Evolutionary conservation across 768 basidiomycete genomes (phyloP).

Genomic region (Psilocybe cubensis): DNA sequence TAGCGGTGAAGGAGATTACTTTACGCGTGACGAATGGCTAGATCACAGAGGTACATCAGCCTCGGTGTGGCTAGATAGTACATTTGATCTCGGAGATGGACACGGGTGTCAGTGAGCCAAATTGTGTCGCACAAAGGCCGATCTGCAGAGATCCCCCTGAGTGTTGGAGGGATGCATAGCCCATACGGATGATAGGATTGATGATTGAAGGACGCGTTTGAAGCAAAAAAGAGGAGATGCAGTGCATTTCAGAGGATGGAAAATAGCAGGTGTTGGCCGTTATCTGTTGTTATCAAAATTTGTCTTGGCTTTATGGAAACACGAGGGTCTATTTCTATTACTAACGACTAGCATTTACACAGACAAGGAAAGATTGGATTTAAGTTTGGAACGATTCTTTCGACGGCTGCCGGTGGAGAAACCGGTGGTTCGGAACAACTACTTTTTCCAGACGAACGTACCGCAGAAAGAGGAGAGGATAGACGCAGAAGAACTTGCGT

Average conservation of each 20-base stretch:
- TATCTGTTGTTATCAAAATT: background rate
- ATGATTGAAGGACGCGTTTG: background rate
- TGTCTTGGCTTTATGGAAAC: background rate
- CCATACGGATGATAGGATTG: background rate
- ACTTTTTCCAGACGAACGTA: constrained; percentile 40
- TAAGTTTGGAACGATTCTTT: constrained; percentile 73
- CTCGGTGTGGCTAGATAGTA: background rate
- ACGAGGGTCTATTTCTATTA: background rate
- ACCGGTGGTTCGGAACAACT: constrained; percentile 75
- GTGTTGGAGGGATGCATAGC: background rate
- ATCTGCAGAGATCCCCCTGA: background rate
- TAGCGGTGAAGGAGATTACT: background rate
- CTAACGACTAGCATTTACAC: constrained; percentile 3
- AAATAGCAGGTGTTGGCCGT: background rate
- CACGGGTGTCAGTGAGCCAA: constrained; percentile 7
- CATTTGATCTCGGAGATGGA: background rate
- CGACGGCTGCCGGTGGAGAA: constrained; percentile 65
- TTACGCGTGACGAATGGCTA: background rate
- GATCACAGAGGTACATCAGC: background rate
- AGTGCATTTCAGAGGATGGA: background rate
- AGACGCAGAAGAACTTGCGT: constrained; percentile 66
- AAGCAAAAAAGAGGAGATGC: background rate
- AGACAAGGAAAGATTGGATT: constrained; percentile 67
- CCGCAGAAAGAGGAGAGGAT: constrained; percentile 26
- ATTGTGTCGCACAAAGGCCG: constrained; percentile 1